Conservation (phyloP, 2,329 filamentous ascomycete species). For the Penicillium sclerotiorum region DNA sequence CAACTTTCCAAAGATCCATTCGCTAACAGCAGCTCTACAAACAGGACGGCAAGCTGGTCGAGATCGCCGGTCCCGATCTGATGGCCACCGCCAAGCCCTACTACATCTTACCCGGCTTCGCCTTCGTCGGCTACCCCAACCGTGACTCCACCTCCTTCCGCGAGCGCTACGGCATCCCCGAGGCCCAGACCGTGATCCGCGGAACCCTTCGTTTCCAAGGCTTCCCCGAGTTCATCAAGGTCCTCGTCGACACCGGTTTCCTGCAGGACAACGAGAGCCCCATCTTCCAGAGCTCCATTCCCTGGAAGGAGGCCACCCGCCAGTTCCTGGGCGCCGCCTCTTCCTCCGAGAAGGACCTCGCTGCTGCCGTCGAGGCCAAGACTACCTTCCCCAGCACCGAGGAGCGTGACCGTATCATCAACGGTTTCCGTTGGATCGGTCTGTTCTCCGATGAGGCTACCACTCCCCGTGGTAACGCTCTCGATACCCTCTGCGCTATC, state of each 20-base stretch:
- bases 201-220: slow-evolving; percentile 85
- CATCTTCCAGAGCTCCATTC: slow-evolving; percentile 66
- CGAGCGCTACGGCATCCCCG: slow-evolving; percentile 87
- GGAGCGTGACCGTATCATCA: slow-evolving; percentile 69
- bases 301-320: slow-evolving; percentile 85
- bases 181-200: slow-evolving; percentile 83
- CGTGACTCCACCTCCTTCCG: slow-evolving; percentile 85
- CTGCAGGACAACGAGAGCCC: slow-evolving; percentile 69
- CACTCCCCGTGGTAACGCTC: slow-evolving; percentile 73
- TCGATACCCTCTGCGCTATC: slow-evolving; percentile 88
- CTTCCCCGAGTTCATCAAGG: slow-evolving; percentile 87
- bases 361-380: slow-evolving; percentile 73
- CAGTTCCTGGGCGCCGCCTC: slow-evolving; percentile 73
- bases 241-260: slow-evolving; percentile 88
- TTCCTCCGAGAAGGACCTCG: slow-evolving; percentile 68
- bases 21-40: slow-evolving; percentile 10
- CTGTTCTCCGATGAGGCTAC: slow-evolving; percentile 70
- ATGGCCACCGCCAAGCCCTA: slow-evolving; percentile 90
- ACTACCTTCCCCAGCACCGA: slow-evolving; percentile 69
- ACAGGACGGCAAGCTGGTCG: slow-evolving; percentile 69
- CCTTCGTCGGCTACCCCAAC: slow-evolving; percentile 92
- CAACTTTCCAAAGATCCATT: neutral
- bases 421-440: slow-evolving; percentile 71
- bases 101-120: slow-evolving; percentile 81
- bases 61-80: slow-evolving; percentile 65